Evolutionary conservation across 805 yeast genomes (phyloP), one percentile per base, ranked within the genome.

Genomic region (Candida railenensis): DNA sequence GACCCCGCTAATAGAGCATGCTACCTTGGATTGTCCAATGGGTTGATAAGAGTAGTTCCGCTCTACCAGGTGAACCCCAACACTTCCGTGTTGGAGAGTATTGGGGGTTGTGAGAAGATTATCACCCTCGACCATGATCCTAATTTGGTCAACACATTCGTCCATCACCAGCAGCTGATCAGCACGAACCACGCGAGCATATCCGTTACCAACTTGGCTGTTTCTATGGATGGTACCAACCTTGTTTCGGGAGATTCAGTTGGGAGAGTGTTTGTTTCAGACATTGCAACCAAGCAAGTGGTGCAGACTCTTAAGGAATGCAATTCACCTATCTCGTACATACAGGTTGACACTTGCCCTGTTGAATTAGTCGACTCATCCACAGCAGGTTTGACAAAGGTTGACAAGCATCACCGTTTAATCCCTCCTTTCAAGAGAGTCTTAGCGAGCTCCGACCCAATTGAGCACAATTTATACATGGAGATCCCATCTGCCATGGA

Each of bases 1-100:
- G 98, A 92, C 62, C 89, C 95, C 1, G 89, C 91, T 0, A 88
- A 83, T 56, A 73, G 98, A 55, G 75, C 82, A 2, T 48, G 87
- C 1, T 92, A 86, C 59, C 79, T 78, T 5, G 97, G 96, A 1
- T 65, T 85, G 14, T 56, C 66, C 2, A 75, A 80, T 49, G 97
- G 96, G 11, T 55, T 66, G 12, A 76, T 89, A 37, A 71, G 84
- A 50, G 61, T 69, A 33, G 73, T 87, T 3, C 78, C 83, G 7
- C 62, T 87, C 42, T 82, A 75, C 56, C 51, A 52, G 20, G 53
- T 66, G 34, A 65, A 66, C 50, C 53, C 58, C 16, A 57, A 62
- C 48, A 67, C 64, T 53, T 65, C 65, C 11, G 71, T 76, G 20
- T 65, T 83, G 49, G 87, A 81, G 55, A 70, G 81, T 2, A 74